Percentiles rank a stretch among this genome's conserved stretches.
Conservation (phyloP, 345 rosid genomes). For the Melaleuca quinquenervia region DNA sequence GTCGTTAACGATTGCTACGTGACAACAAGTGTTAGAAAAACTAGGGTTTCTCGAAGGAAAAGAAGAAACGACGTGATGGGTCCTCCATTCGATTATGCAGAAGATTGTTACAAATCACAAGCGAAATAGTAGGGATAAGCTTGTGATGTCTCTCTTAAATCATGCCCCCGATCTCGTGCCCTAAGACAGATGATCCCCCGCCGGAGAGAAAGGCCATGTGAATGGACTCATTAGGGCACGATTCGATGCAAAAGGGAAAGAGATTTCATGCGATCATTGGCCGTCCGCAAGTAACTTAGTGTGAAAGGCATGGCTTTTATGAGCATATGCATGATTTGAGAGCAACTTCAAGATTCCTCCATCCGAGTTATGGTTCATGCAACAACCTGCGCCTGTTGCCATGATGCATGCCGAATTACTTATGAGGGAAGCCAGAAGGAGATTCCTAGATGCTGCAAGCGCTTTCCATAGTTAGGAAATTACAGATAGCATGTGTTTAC, state of each 20-base stretch:
- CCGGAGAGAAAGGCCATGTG: neutral
- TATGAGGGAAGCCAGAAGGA: neutral
- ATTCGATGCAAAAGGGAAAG: neutral
- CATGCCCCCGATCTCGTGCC: neutral
- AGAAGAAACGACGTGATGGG: neutral
- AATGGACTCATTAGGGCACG: neutral
- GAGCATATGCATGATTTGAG: neutral
- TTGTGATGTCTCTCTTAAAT: neutral
- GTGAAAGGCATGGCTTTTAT: neutral
- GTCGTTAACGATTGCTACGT: neutral
- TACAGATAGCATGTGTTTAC: neutral
- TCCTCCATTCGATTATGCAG: neutral
- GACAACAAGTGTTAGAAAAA: neutral
- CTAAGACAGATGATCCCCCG: neutral
- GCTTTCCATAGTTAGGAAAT: neutral
- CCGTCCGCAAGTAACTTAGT: neutral
- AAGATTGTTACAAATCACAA: neutral
- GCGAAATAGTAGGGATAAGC: neutral
- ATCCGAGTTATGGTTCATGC: neutral
- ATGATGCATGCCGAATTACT: neutral
- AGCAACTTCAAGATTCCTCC: neutral
- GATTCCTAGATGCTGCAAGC: neutral
- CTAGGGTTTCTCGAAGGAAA: neutral
- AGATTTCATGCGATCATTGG: neutral
- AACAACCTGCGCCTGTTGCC: neutral